Evolutionary conservation across 306 rosid genomes (phyloP), one percentile per base, ranked within the genome.

Genomic region (Arachis stenosperma): DNA sequence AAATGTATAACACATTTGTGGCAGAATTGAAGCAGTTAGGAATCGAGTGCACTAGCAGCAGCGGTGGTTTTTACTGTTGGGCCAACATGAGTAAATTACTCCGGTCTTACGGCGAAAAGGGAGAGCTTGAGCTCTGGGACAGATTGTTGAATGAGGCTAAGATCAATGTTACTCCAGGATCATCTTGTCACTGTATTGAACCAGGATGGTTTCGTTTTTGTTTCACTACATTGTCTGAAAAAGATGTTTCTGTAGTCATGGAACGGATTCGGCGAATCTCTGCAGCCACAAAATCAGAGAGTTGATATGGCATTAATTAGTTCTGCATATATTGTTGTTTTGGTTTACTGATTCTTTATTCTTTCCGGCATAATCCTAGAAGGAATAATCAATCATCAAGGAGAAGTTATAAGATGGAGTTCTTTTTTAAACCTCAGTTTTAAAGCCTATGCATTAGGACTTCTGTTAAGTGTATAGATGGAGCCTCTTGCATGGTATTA

Each of bases 91-190:
- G 97, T 59, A 74, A 79, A 17, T 87, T 84, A 15, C 84, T 87
- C 71, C 75, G 84, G 47, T 78, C 96, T 57, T 90, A 89, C 82
- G 87, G 83, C 66, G 97, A 91, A 78, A 95, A 88, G 75, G 99
- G 97, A 9, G 99, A 95, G 82, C 88, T 95, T 70, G 97, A 91
- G 81, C 93, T 95, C 51, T 88, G 97, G 99, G 97, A 90, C 63
- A 89, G 79, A 82, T 84, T 95, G 78, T 80, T 95, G 87, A 88
- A 84, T 73, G 75, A 88, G 43, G 90, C 90, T 56, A 91, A 88
- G 82, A 73, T 91, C 69, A 87, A 84, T 82, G 97, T 82, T 42
- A 90, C 90, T 44, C 99, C 98, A 3, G 98, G 99, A 69, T 86
- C 96, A 47, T 86, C 75, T 14, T 91, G 97, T 88, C 91, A 84